These are phyloP conservation scores for Nemania diffusa DNA, from an alignment of 2,329 filamentous ascomycete genomes.

Conservation along the genomic window DNA sequence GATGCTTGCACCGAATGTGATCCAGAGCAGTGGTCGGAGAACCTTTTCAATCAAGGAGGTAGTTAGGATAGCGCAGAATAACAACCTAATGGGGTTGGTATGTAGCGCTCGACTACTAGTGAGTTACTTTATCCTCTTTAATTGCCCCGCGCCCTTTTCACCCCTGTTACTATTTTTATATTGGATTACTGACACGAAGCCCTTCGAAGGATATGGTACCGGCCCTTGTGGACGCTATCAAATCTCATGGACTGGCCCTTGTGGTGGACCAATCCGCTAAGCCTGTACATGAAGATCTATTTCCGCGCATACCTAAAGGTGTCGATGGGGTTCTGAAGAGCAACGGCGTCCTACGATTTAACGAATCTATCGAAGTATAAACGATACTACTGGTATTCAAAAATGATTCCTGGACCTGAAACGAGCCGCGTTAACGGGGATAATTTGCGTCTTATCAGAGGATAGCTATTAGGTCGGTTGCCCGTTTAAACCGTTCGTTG, in stretches of 20 bases:
- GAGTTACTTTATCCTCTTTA: slow-evolving; percentile 52
- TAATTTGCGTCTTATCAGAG: background rate
- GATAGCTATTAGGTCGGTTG: background rate
- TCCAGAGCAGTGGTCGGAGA: slow-evolving; percentile 71
- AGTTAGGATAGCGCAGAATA: slow-evolving; percentile 90
- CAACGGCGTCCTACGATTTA: slow-evolving; percentile 91
- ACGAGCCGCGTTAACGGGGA: background rate
- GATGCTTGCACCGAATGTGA: slow-evolving; percentile 51
- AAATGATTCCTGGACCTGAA: background rate
- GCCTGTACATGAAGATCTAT: slow-evolving; percentile 59
- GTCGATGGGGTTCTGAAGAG: slow-evolving; percentile 87
- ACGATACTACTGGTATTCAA: slow-evolving; percentile 24
- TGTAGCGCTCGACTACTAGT: slow-evolving; percentile 89
- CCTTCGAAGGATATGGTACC: slow-evolving; percentile 83
- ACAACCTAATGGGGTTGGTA: slow-evolving; percentile 98
- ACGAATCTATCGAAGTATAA: slow-evolving; percentile 84
- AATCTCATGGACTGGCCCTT: slow-evolving; percentile 90
- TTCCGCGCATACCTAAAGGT: slow-evolving; percentile 75
- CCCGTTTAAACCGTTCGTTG: background rate
- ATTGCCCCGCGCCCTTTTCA: background rate
- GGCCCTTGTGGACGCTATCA: slow-evolving; percentile 90
- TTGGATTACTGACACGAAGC: slow-evolving; percentile 13
- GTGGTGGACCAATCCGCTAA: slow-evolving; percentile 86
- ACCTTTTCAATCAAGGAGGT: slow-evolving; percentile 93
- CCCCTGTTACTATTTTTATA: background rate